Evolutionary conservation across 495 filamentous ascomycete genomes (phyloP), one percentile per base, ranked within the genome.

Genomic region (Talaromyces wortmannii): DNA sequence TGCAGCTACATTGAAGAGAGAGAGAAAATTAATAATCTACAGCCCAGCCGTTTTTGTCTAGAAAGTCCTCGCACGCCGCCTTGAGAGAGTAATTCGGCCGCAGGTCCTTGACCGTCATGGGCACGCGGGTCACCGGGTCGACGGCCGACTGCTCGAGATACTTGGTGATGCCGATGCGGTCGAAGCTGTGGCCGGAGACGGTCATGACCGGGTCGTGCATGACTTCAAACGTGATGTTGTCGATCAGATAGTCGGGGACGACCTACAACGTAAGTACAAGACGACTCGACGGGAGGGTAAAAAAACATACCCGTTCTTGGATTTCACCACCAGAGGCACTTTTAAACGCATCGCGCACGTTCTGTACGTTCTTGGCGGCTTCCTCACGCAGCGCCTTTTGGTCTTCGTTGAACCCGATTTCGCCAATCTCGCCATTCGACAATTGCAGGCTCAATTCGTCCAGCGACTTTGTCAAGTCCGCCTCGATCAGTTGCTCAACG

Each of bases 141-240:
- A 82, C 84, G 3, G 78, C 78, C 15, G 81, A 80, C 31, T 90
- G 78, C 61, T 83, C 84, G 31, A 98, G 74, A 63, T 96, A 91
- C 71, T 96, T 90, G 54, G 87, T 69, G 55, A 98, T 85, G n/a
- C 88, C 89, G 3, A 87, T 75, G 50, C 94, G 83, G 61, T 98
- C 94, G 67, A 96, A 98, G 0, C 87, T 91, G 52, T 86, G 86
- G 31, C 94, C 94, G 6, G 85, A 89, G 58, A 87, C 91, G 0
- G 92, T 97, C 15, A 92, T 77, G 11, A 94, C 89, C 4, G 90
- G 94, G 70, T 98, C 94, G 60, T 92, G 80, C 92, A 98, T 96
- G 57, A 97, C 80, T 40, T 82, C 79, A 60, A 97, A 97, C 0
- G 87, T 90, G 50, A 98, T 97, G 18, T 85, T 86, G 63, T 97